Evolutionary conservation across 1,139 yeast genomes (phyloP), one percentile per base, ranked within the genome.

Genomic region (Zygoascus sp.): DNA sequence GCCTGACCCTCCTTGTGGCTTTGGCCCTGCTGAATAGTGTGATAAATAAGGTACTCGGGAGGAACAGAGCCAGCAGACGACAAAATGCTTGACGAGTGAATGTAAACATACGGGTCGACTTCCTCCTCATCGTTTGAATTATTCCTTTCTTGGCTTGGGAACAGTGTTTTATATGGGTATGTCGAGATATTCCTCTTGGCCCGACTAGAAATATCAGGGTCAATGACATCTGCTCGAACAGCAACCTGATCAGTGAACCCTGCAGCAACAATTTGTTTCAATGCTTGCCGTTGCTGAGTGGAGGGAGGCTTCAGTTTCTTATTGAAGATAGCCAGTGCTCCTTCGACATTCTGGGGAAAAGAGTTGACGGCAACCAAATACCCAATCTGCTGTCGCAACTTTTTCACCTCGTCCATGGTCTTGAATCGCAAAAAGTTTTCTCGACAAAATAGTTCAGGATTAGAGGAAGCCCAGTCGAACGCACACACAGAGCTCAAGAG

Each of bases 161-260:
- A 72, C 5, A 87, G 72, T 0, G 96, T 80, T 15, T 77, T 62
- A 59, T 89, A 92, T 0, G 97, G 97, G 32, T 86, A 75, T 46
- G 76, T 76, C 46, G 75, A 75, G 42, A 86, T 74, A 36, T 74
- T 75, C 15, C 83, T 73, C 47, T 76, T 81, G 16, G 59, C 51
- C 19, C 46, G 47, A 13, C 52, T 58, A 19, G 55, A 52, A 20
- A 57, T 45, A 25, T 84, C 95, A 0, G 80, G 69, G n/a, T 86
- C 80, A 9, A 82, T 68, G 27, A 81, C 57, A 60, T 89, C 97
- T 0, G 87, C 92, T 52, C 97, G 73, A 11, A 87, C 77, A 1
- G 96, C 95, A 16, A 92, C 77, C 60, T 87, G 96, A 63, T 94
- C 98, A 42, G 92, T 74, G 58, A 87, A 94, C 0, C 98, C 98